A percentile compares a stretch with the other conserved stretches of the same genome.
phyloP scores from a whole-genome alignment of 2,329 filamentous ascomycete species.

The Aspergillus tamarii region DNA sequence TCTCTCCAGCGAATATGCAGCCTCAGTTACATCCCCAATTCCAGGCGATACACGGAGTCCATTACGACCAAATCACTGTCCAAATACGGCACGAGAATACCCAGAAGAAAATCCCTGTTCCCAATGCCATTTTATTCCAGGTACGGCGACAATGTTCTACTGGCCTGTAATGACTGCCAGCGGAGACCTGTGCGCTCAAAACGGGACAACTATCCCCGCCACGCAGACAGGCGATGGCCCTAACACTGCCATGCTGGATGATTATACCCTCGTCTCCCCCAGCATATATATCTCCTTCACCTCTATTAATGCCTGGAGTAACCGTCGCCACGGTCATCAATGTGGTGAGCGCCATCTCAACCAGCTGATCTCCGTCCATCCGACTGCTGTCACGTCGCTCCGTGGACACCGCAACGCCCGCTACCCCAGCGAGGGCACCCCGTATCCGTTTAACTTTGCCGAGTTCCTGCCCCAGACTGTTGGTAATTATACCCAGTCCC shows the following conservation, averaged over 20 bases:
- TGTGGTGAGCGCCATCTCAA: slow-evolving; percentile 24
- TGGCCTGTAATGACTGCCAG: slow-evolving; percentile 25
- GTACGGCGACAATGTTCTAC: slow-evolving; percentile 28
- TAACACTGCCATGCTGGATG: slow-evolving; percentile 25
- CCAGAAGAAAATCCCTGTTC: slow-evolving; percentile 25
- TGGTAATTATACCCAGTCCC: slow-evolving; percentile 22
- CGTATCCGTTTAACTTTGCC: slow-evolving; percentile 27
- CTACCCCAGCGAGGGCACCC: slow-evolving; percentile 22
- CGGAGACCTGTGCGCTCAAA: slow-evolving; percentile 25
- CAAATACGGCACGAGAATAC: slow-evolving; percentile 15
- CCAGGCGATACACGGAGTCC: slow-evolving; percentile 27
- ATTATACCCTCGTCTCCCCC: slow-evolving; percentile 24
- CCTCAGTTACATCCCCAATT: slow-evolving; percentile 9
- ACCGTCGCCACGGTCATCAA: slow-evolving; percentile 19
- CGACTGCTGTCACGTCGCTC: slow-evolving; percentile 18
- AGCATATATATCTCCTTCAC: slow-evolving; percentile 29
- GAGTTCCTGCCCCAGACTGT: slow-evolving; percentile 24
- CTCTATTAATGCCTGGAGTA: slow-evolving; percentile 26
- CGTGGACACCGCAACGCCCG: slow-evolving; percentile 27
- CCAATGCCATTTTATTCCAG: slow-evolving; percentile 27
- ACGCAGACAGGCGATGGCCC: slow-evolving; percentile 17
- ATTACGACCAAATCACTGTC: slow-evolving; percentile 19
- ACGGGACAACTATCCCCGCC: slow-evolving; percentile 24
- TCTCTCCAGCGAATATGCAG: slow-evolving; percentile 14
- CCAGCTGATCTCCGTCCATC: slow-evolving; percentile 22